Base-by-base conservation (phyloP, 176 grass and related monocot species). In the Oryza glumipatula region DNA sequence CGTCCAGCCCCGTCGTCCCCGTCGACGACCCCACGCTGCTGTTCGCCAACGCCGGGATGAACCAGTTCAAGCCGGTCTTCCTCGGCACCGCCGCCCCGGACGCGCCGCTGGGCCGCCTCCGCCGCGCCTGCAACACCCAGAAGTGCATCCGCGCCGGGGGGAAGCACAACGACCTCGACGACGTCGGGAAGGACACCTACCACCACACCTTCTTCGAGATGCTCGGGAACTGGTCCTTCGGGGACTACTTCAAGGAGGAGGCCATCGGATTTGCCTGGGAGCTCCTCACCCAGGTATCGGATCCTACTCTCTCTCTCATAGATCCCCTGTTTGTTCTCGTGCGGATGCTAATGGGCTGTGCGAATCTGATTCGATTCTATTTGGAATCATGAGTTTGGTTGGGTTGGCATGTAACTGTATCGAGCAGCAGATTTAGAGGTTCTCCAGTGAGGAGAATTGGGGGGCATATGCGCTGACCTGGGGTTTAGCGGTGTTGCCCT, bases 161-260 rank as follows among this genome's bases (percentile, higher is more conserved):
- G 24, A 96, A 99, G 94, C 93, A 99, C 78, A 99, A 99, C 88
- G 96, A 99, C 54, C 90, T 99, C n/a, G 93, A 99, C 82, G 96
- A 99, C 66, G 96, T 99, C 7, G 96, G 96, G 4, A 99, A 99
- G 81, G 96, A 99, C 80, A 99, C 94, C 7, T 99, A 99, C 78
- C 96, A 99, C 74, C 96, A 96, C 68, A 99, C 96, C 68, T 99
- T 96, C 86, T 99, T 99, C 60, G 96, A 99, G 82, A 99, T 99
- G 96, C 91, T 99, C 0, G 94, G 96, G 19, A 99, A 94, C 69
- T 99, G 94, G 96, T 99, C 94, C 16, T 99, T 99, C 10, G 94
- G 96, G 7, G 86, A 94, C 54, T 99, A 99, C 87, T 99, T 99
- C 79, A 99, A 99, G 88, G 76, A 83, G 43, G 96, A 96, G 38